A percentile compares a stretch with the other conserved stretches of the same genome.
These are phyloP conservation scores for Ormosia emarginata DNA, from an alignment of 306 rosid genomes.

Conservation along the genomic window DNA sequence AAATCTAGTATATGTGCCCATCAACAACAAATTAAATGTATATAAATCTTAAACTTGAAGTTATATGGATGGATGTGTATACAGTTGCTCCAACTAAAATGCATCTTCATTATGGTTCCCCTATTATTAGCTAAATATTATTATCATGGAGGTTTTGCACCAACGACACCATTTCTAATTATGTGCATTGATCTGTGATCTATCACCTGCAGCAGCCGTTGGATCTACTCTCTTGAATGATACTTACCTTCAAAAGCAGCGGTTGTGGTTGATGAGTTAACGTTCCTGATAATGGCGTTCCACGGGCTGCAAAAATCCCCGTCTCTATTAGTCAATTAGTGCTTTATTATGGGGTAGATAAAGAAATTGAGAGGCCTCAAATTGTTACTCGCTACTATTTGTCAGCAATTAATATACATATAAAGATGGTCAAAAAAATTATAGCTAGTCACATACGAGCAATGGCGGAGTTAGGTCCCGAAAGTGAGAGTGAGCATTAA, in stretches of 20 bases:
- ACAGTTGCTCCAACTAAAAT: background rate
- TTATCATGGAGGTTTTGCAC: background rate
- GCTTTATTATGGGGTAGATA: conserved; percentile 11
- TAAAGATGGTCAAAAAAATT: background rate
- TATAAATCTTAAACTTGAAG: background rate
- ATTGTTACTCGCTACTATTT: background rate
- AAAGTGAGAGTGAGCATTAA: too few relatives aligned
- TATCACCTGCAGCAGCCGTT: conserved; percentile 4
- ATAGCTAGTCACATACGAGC: too few relatives aligned
- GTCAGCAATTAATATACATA: background rate
- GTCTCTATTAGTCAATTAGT: background rate
- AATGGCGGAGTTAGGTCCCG: too few relatives aligned
- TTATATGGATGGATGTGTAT: background rate
- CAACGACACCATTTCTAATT: conserved; percentile 11
- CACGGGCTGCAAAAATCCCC: background rate
- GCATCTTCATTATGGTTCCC: background rate
- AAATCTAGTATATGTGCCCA: background rate
- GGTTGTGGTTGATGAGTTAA: conserved; percentile 10
- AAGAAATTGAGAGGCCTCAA: background rate
- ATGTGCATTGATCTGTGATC: background rate
- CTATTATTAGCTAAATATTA: conserved; percentile 8
- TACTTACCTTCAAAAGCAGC: background rate
- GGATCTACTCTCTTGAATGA: conserved; percentile 20
- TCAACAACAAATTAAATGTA: background rate
- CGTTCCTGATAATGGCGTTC: background rate